Base-by-base conservation (phyloP, 179 eudicot genomes). In the Spinacia oleracea region DNA sequence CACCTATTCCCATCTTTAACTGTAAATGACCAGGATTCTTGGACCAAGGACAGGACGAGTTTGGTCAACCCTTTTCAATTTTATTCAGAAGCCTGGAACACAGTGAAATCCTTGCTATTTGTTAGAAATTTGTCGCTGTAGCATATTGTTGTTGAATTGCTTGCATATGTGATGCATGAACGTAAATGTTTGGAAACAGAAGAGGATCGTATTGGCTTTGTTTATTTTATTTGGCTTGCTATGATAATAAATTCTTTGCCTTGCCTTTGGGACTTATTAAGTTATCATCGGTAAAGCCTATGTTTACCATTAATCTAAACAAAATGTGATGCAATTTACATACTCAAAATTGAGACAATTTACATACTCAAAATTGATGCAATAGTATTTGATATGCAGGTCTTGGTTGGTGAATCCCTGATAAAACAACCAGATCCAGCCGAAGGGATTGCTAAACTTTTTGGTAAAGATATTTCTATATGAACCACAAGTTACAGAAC, bases 321-420 rank as follows among this genome's bases (percentile, higher is more conserved):
- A 15, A 8, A 38, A 53, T 20, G 58, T 53, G 58, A 53, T 20
- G 7, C 35, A 43, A 35, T 35, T 1, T 32, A n/a, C n/a, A n/a
- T n/a, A n/a, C n/a, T n/a, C n/a, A n/a, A n/a, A n/a, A n/a, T n/a
- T n/a, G n/a, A n/a, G n/a, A n/a, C n/a, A n/a, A n/a, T 20, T 27
- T 46, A 65, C 43, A 35, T 9, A 23, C 40, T 59, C 14, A 12
- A 67, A 53, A 15, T 20, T 43, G 29, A 63, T 31, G 31, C 20
- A 31, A 72, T 55, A 31, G 51, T 55, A 31, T 11, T 56, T 60
- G n/a, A 53, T 51, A 1, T 46, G 84, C 92, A 94, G 99, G 97
- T 96, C 58, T 81, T 96, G 89, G 99, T 96, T 62, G 99, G 99
- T 58, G 99, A 96, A 83, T 96, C 98, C 34, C 79, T 96, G 46